A percentile compares a stretch with the other conserved stretches of the same genome.
Evolutionary conservation across 202 grass and related monocot species (phyloP).

Genomic region (Saccharum hybrid): DNA sequence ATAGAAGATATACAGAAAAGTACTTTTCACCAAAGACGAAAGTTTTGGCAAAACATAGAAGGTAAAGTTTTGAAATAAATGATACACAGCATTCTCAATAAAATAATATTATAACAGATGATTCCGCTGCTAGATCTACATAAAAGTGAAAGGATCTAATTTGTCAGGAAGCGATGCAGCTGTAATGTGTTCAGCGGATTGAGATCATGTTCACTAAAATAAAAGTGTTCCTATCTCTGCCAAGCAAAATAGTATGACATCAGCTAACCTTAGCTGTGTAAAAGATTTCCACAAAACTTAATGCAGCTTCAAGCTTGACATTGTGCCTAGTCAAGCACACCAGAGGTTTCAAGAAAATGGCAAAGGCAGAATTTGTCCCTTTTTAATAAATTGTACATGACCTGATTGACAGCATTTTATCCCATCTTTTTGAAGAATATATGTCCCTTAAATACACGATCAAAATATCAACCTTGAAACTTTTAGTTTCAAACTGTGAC

Average conservation of each 20-base stretch:
- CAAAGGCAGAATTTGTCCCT: not conserved
- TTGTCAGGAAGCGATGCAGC: not conserved
- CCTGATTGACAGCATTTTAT: not conserved
- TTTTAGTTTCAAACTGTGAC: not conserved
- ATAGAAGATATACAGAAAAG: conserved; percentile 38
- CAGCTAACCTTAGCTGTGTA: not conserved
- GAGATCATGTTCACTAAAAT: conserved; percentile 10
- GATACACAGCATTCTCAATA: not conserved
- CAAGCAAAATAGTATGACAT: not conserved
- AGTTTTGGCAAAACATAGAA: conserved; percentile 20
- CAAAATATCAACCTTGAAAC: not conserved
- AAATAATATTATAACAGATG: not conserved
- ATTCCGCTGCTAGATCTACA: not conserved
- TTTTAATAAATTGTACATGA: not conserved
- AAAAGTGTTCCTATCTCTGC: conserved; percentile 5
- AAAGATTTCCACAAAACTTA: not conserved
- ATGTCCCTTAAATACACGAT: not conserved
- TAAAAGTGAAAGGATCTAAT: conserved; percentile 30
- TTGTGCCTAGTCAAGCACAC: not conserved
- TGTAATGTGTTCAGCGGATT: conserved; percentile 32
- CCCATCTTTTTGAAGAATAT: not conserved
- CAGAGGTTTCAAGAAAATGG: conserved; percentile 1
- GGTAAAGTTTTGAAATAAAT: conserved; percentile 14
- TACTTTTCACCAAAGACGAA: conserved; percentile 23
- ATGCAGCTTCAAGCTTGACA: conserved; percentile 6